Base-by-base conservation (phyloP, 140 eudicot species). In the Erigeron philadelphicus region DNA sequence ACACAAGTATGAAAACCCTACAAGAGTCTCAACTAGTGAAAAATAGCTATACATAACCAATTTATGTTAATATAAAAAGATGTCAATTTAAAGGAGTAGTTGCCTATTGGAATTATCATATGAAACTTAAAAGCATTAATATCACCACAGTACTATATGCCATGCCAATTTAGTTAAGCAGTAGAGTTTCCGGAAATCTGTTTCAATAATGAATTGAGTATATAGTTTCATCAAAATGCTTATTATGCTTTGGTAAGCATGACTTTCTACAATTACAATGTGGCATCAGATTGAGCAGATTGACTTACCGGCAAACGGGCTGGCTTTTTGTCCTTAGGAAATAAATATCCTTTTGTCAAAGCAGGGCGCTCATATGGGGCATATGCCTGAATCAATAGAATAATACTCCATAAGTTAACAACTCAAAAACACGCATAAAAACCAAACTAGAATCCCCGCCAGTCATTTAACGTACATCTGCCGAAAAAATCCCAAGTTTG, bases 281-380 rank as follows among this genome's bases (percentile, higher is more conserved):
- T 25, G 3, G 11, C 23, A 58, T 72, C 52, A 73, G 18, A 72
- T 44, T n/a, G 11, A 62, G 61, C 23, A 35, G 43, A 75, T 7
- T 38, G 19, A 55, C 90, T 89, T 75, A 93, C 98, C 46, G 98
- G 98, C 56, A 93, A 68, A 60, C 98, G 96, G 65, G 98, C 94
- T 44, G 98, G 98, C 75, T 89, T 89, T 65, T 93, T 93, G 69
- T 93, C 96, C 70, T 62, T 46, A 17, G 98, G 96, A 72, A 84
- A 89, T 73, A 93, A 76, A 72, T 93, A 93, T 31, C 81, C 98
- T 85, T 93, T 93, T 10, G 98, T 93, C 66, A 93, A 67, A 56
- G 98, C 98, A 2, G 98, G 98, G n/a, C 98, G 92, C 73, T 93
- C 98, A 55, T 93, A 93, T 0, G 98, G 98, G 70, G 96, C 98